Conservation (phyloP, 495 filamentous ascomycete species). For the Talaromyces thailandensis region DNA sequence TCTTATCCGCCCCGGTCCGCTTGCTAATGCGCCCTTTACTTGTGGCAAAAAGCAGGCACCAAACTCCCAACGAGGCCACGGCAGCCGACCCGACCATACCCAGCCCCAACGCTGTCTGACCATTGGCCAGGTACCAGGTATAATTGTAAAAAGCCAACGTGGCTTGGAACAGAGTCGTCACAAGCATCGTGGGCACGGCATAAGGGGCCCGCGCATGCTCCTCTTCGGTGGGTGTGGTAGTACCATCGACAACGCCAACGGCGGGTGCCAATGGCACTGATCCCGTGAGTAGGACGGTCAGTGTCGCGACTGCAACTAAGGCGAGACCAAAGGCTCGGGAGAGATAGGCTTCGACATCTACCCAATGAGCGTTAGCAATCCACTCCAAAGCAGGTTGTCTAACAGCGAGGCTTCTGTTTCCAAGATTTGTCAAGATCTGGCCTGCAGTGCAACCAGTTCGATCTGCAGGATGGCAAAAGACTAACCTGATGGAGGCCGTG, state of each 20-base stretch:
- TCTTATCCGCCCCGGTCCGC: slow-evolving; percentile 69
- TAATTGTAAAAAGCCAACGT: slow-evolving; percentile 60
- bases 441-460: background rate
- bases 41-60: slow-evolving; percentile 67
- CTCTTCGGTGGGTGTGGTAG: slow-evolving; percentile 32
- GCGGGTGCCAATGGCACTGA: slow-evolving; percentile 59
- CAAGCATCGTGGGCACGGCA: slow-evolving; percentile 54
- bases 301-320: slow-evolving; percentile 53
- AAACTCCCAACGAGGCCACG: slow-evolving; percentile 56
- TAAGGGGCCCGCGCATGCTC: slow-evolving; percentile 56
- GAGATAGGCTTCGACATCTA: slow-evolving; percentile 66
- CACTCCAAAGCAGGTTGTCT: background rate
- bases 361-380: background rate
- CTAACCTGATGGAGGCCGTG: slow-evolving; percentile 45
- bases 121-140: slow-evolving; percentile 45
- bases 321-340: slow-evolving; percentile 59
- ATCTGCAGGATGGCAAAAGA: slow-evolving; percentile 3
- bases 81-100: slow-evolving; percentile 39
- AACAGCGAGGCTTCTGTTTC: background rate
- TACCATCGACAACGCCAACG: slow-evolving; percentile 16
- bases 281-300: slow-evolving; percentile 64
- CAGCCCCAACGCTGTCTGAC: slow-evolving; percentile 45
- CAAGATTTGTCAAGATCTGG: background rate
- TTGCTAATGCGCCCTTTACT: slow-evolving; percentile 53
- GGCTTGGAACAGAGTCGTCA: slow-evolving; percentile 59